phyloP scores from a whole-genome alignment of 257 asterid species.

The Nicotiana tabacum region DNA sequence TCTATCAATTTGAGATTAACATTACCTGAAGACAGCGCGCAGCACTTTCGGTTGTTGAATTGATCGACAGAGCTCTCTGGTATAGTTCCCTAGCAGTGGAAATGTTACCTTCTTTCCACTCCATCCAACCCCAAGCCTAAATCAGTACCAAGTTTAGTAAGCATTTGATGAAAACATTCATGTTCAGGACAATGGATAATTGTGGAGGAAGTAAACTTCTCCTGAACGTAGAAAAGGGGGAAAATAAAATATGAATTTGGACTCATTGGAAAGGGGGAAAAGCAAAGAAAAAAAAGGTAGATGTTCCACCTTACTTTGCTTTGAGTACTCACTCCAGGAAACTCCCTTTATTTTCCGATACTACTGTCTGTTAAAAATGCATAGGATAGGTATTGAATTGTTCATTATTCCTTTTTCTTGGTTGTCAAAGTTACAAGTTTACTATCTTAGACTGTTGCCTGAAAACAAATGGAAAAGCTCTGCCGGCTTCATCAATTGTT shows the following conservation, averaged over 20 bases:
- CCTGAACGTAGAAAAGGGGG: too few species aligned
- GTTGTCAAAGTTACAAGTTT: too few species aligned
- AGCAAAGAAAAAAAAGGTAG: too few species aligned
- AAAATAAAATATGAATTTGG: neutral
- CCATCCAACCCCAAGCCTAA: constrained; percentile 99
- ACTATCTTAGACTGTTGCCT: too few species aligned
- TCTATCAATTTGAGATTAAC: neutral
- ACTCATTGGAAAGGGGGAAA: neutral
- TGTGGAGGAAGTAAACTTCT: neutral
- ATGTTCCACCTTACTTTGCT: too few species aligned
- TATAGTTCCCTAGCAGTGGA: constrained; percentile 73
- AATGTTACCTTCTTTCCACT: constrained; percentile 97
- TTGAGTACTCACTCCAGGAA: too few species aligned
- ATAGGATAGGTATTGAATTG: too few species aligned
- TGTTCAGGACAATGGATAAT: neutral
- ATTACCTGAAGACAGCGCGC: constrained; percentile 93
- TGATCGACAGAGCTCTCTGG: constrained; percentile 70
- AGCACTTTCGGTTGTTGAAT: constrained; percentile 68
- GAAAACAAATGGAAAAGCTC: too few species aligned
- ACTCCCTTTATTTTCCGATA: too few species aligned
- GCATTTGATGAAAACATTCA: neutral
- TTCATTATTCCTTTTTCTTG: too few species aligned
- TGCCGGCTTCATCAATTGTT: too few species aligned
- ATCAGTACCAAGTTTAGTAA: neutral
- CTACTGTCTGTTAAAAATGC: too few species aligned